Conservation (phyloP, 2,329 filamentous ascomycete species). For the Cladophialophora chaetospira region DNA sequence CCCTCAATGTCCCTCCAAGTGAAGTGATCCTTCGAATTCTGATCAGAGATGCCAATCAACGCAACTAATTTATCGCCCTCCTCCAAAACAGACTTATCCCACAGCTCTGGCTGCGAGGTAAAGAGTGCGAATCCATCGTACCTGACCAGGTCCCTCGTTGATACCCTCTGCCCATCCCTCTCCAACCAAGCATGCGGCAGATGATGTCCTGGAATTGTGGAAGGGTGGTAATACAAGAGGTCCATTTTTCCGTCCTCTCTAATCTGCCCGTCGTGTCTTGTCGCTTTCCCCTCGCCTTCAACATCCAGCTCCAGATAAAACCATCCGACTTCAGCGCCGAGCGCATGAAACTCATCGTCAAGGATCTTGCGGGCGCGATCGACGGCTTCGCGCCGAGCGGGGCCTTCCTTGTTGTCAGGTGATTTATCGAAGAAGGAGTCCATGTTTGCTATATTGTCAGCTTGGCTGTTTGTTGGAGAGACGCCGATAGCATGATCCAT, state of each 20-base stretch:
- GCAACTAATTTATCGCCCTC: constrained; percentile 1
- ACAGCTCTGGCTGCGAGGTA: constrained; percentile 10
- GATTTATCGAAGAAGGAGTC: constrained; percentile 34
- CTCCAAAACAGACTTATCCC: not conserved
- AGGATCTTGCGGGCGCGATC: constrained; percentile 33
- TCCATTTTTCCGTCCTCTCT: constrained; percentile 28
- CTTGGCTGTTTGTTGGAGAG: constrained; percentile 23
- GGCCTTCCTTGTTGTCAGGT: constrained; percentile 23
- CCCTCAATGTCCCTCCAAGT: constrained; percentile 28
- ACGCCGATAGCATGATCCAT: constrained; percentile 41
- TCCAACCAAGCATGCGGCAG: constrained; percentile 38
- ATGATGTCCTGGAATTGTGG: constrained; percentile 39
- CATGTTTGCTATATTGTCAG: constrained; percentile 34
- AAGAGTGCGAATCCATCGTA: constrained; percentile 31
- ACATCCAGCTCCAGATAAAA: constrained; percentile 37
- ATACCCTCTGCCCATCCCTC: constrained; percentile 20
- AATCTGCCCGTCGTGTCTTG: constrained; percentile 33
- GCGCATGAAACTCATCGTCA: constrained; percentile 40
- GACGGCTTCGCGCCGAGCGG: constrained; percentile 33
- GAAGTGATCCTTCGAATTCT: not conserved
- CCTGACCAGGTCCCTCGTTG: constrained; percentile 34
- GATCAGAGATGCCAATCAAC: constrained; percentile 1
- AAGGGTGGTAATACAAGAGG: constrained; percentile 29
- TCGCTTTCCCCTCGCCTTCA: constrained; percentile 28
- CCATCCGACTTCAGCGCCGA: constrained; percentile 40